Percentiles rank a stretch among this genome's conserved stretches.
phyloP scores from a whole-genome alignment of 1,284 basidiomycete species.

The Porogramme epimiltina region DNA sequence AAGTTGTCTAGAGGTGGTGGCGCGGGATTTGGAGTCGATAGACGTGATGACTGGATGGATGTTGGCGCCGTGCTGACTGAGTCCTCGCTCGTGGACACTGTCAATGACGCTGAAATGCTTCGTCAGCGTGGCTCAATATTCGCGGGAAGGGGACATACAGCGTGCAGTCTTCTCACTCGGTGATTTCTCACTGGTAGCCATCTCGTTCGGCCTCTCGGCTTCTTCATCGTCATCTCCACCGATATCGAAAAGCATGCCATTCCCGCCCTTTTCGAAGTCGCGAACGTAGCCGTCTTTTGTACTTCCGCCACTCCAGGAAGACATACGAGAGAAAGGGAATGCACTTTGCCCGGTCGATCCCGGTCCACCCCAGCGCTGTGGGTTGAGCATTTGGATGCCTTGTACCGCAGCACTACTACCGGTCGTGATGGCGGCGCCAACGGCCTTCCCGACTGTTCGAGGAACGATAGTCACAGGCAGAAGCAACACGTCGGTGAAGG shows the following conservation, averaged over 20 bases:
- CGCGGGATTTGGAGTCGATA: constrained; percentile 20
- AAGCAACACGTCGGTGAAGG: constrained; percentile 88
- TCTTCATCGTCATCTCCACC: constrained; percentile 57
- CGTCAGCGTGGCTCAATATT: background rate
- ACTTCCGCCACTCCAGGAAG: constrained; percentile 18
- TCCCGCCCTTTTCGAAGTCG: constrained; percentile 44
- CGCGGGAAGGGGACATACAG: too few relatives aligned
- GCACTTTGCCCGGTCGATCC: constrained; percentile 30
- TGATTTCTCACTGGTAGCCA: constrained; percentile 29
- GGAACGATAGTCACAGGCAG: constrained; percentile 97
- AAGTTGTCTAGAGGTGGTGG: constrained; percentile 56
- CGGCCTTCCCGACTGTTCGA: constrained; percentile 65
- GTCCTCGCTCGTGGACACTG: constrained; percentile 17
- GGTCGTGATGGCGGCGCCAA: constrained; percentile 73
- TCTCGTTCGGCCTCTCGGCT: constrained; percentile 28
- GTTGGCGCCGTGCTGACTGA: constrained; percentile 14
- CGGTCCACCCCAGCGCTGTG: constrained; percentile 70
- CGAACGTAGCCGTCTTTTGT: constrained; percentile 39
- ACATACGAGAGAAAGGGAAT: constrained; percentile 19
- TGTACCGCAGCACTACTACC: constrained; percentile 80
- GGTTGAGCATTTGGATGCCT: constrained; percentile 86
- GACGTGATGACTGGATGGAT: constrained; percentile 24
- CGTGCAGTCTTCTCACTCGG: constrained; percentile 26
- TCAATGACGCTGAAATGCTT: constrained; percentile 20
- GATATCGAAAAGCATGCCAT: constrained; percentile 59